Evolutionary conservation across 345 rosid species (phyloP), one percentile per base, ranked within the genome.

Genomic region (Tarenaya hassleriana): DNA sequence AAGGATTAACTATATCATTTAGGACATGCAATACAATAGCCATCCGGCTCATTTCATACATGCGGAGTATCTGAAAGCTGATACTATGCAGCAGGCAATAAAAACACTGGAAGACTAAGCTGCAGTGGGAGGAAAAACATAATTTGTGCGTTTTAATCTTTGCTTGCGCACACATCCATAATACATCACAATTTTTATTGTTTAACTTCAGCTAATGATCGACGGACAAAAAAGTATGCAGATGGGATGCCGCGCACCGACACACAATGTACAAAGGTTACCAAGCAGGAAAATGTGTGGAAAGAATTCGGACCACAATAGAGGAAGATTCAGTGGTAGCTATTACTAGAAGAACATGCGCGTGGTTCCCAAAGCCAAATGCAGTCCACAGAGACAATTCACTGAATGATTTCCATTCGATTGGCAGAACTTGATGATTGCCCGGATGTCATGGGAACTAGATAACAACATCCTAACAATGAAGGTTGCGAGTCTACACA

Each of bases 231-330:
- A 7, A 35, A 20, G 15, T 10, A 33, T 44, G 12, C 43, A 47
- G 19, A 48, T 1, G 34, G 19, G 52, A 69, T 24, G 29, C 29
- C 29, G 2, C 29, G 5, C 5, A 24, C 29, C 29, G 29, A 64
- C 94, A 80, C 72, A 91, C 98, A 91, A 82, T 16, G 70, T 51
- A 74, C 95, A 87, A 32, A 95, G 95, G 69, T 87, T 92, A 84
- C 92, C 87, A 39, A 73, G 76, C 42, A 87, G 75, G 70, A 70
- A 87, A 62, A 84, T 79, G 71, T 91, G 29, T 24, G 29, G 2
- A 24, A 24, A 24, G 29, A 24, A 5, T 5, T 24, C 29, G 3
- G 29, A 24, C 29, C 29, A 24, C 29, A 5, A 2, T 5, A 5
- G 29, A 24, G 29, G 29, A 24, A 24, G 29, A 24, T 24, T 24